phyloP scores from a whole-genome alignment of 23 red algal species.

The Chondrus crispus region DNA sequence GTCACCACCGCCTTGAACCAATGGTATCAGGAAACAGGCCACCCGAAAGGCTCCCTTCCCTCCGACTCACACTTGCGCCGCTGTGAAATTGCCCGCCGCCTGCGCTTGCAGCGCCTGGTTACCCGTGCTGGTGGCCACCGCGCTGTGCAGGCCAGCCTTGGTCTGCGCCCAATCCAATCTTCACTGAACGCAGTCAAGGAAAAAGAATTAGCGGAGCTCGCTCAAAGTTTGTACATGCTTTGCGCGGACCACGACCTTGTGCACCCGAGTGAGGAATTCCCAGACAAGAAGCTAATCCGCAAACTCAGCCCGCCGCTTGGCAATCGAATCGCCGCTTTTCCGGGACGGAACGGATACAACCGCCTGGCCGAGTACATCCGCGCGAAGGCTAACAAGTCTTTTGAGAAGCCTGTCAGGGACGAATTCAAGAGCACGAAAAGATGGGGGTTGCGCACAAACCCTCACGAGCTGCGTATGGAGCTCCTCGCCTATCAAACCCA shows the following conservation, averaged over 20 bases:
- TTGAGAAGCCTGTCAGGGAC: neutral
- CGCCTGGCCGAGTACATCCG: neutral
- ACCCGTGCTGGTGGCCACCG: neutral
- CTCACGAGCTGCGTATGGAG: neutral
- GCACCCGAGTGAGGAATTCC: neutral
- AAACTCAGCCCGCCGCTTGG: neutral
- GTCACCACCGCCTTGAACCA: no score
- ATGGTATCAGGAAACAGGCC: no score
- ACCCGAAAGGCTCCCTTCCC: no score
- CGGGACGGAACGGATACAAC: constrained; percentile 8
- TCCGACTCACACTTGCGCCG: neutral
- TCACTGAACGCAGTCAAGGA: neutral
- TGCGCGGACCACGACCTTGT: neutral
- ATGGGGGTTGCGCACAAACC: constrained; percentile 1
- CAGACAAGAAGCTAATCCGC: neutral
- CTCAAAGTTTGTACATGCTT: neutral
- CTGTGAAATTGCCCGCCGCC: neutral
- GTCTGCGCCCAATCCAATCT: neutral
- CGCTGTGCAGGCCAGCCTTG: neutral
- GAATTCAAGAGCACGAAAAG: neutral
- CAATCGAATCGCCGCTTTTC: constrained; percentile 19
- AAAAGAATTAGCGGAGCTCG: neutral
- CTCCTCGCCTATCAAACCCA: constrained; percentile 3
- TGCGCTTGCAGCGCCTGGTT: neutral
- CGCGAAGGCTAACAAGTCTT: neutral